Evolutionary conservation across 352 stramenopile genomes (phyloP).

Genomic region (Pythium chondricola): DNA sequence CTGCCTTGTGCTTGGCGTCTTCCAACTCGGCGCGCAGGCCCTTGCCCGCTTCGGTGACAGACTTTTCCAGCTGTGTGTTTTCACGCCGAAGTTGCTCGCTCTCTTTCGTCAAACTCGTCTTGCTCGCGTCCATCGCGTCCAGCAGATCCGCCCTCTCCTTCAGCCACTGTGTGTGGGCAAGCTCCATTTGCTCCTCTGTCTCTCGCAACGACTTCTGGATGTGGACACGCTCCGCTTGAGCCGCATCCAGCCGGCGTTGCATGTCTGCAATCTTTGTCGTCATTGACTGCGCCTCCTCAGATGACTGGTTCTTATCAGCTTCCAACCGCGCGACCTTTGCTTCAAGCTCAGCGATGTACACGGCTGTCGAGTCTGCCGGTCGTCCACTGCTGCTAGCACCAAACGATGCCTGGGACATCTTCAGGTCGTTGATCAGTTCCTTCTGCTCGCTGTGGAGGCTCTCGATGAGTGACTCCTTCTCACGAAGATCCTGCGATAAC

Average conservation of each 20-base stretch:
- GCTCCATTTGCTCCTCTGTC: constrained; percentile 45
- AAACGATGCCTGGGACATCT: constrained; percentile 19
- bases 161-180: constrained; percentile 49
- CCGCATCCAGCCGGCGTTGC: constrained; percentile 36
- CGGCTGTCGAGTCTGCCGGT: constrained; percentile 4
- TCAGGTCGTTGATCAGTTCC: constrained; percentile 42
- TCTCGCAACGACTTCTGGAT: constrained; percentile 38
- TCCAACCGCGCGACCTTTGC: constrained; percentile 26
- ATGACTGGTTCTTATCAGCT: constrained; percentile 22
- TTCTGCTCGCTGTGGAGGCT: constrained; percentile 48
- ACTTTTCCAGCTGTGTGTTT: constrained; percentile 31
- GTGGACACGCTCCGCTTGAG: constrained; percentile 31
- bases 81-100: constrained; percentile 37
- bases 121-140: constrained; percentile 31
- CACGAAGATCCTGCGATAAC: constrained; percentile 45
- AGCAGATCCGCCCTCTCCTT: constrained; percentile 53
- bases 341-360: constrained; percentile 18
- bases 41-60: constrained; percentile 10
- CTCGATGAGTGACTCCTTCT: constrained; percentile 51
- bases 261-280: constrained; percentile 27
- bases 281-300: constrained; percentile 19
- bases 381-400: constrained; percentile 2
- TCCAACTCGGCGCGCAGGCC: constrained; percentile 23
- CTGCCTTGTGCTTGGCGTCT: constrained; percentile 13
- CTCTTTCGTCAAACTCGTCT: constrained; percentile 23